phyloP scores from a whole-genome alignment of 345 rosid genomes.

The Murraya paniculata region DNA sequence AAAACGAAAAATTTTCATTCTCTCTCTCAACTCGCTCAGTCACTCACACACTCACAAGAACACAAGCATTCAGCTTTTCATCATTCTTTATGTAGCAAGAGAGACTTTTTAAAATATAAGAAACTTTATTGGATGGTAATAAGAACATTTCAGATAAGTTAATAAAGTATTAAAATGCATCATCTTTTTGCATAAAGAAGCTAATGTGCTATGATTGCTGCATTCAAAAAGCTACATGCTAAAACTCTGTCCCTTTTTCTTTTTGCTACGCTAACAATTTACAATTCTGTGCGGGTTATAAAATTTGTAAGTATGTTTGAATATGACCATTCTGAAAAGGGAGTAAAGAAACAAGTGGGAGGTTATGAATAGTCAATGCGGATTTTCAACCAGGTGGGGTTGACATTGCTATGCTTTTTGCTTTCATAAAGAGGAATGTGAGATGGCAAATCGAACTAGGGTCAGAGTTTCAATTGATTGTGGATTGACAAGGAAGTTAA shows the following conservation, averaged over 20 bases:
- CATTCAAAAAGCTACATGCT: constrained; percentile 16
- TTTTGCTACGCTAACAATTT: background rate
- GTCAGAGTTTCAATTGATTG: constrained; percentile 28
- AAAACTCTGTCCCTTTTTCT: background rate
- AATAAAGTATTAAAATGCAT: constrained; percentile 5
- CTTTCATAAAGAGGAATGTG: constrained; percentile 10
- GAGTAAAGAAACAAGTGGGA: constrained; percentile 3
- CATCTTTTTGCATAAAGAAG: constrained; percentile 30
- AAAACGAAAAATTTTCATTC: constrained; percentile 20
- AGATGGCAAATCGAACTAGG: constrained; percentile 9
- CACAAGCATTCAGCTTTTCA: constrained; percentile 1
- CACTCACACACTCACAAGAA: background rate
- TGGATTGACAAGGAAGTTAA: background rate
- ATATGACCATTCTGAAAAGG: background rate
- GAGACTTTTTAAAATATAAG: background rate
- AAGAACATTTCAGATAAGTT: constrained; percentile 8
- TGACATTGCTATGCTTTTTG: constrained; percentile 27
- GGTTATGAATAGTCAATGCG: constrained; percentile 2
- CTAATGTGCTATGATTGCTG: constrained; percentile 23
- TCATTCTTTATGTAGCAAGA: constrained; percentile 12
- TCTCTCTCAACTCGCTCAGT: background rate
- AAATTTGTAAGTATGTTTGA: constrained; percentile 9
- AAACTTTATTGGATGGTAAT: constrained; percentile 11
- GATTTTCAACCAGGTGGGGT: constrained; percentile 32
- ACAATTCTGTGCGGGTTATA: background rate